These are phyloP conservation scores for Magnolia changhungtana DNA, from an alignment of 164 flowering plant genomes.

Conservation along the genomic window DNA sequence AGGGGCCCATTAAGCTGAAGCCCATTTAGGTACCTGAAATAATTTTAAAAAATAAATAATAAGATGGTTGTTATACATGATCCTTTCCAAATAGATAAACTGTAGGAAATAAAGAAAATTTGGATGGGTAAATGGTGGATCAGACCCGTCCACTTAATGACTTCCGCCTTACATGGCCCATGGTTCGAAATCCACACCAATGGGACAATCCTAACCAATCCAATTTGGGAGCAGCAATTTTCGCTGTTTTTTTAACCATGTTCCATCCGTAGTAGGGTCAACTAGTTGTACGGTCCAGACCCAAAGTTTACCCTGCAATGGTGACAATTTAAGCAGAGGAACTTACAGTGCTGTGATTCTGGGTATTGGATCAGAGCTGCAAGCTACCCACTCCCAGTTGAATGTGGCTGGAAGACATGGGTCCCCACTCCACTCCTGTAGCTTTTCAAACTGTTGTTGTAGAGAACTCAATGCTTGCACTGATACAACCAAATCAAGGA, in stretches of 20 bases:
- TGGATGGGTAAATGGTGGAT: not conserved
- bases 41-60: not conserved
- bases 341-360: conserved; percentile 8
- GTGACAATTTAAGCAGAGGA: not conserved
- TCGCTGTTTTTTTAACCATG: too few species aligned
- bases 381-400: conserved; percentile 45
- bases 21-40: conserved; percentile 31
- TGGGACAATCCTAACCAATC: too few species aligned
- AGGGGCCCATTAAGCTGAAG: conserved; percentile 29
- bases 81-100: not conserved
- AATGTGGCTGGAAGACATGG: conserved; percentile 39
- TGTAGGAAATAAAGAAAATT: not conserved
- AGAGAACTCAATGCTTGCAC: conserved; percentile 25
- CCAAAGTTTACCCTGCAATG: too few species aligned
- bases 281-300: too few species aligned
- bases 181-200: too few species aligned
- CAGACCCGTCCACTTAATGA: too few species aligned
- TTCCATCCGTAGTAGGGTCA: too few species aligned
- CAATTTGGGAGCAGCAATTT: too few species aligned
- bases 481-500: not conserved
- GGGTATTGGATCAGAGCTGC: conserved; percentile 24
- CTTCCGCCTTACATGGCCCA: too few species aligned
- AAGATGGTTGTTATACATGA: not conserved
- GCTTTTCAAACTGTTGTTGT: conserved; percentile 16
- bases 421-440: conserved; percentile 36